Conservation (phyloP, 2,329 filamentous ascomycete genomes). For the Exophiala oligosperma region DNA sequence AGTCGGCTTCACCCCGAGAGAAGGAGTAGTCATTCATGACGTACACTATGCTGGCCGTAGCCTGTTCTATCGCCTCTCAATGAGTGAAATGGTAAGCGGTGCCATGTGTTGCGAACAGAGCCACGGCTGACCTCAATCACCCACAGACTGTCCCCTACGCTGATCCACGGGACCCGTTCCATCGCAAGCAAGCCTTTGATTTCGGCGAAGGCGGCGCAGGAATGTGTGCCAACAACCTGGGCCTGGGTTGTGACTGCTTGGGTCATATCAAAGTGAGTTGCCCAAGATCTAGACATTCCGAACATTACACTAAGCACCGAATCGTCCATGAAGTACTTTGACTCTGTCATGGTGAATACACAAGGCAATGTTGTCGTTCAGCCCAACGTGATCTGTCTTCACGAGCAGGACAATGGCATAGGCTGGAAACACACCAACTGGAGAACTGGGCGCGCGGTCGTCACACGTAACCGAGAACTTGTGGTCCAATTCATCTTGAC, state of each 20-base stretch:
- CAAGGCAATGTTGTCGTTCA: conserved; percentile 54
- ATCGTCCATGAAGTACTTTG: conserved; percentile 55
- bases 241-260: conserved; percentile 67
- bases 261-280: conserved; percentile 52
- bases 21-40: conserved; percentile 63
- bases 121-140: too few relatives aligned
- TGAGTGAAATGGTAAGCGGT: conserved; percentile 60
- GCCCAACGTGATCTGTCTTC: conserved; percentile 66
- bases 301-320: too few relatives aligned
- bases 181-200: conserved; percentile 71
- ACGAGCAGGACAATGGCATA: conserved; percentile 70
- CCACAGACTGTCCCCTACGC: conserved; percentile 61
- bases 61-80: conserved; percentile 65
- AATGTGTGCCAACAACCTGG: conserved; percentile 66
- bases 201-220: conserved; percentile 70
- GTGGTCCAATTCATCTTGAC: conserved; percentile 69
- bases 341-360: conserved; percentile 53
- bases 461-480: conserved; percentile 62
- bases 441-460: conserved; percentile 61
- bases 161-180: conserved; percentile 65
- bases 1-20: conserved; percentile 49
- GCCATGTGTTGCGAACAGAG: too few relatives aligned
- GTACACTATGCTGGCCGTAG: conserved; percentile 66
- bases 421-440: conserved; percentile 72
- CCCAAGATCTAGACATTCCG: too few relatives aligned